A percentile compares a stretch with the other conserved stretches of the same genome.
Conservation (phyloP, 176 grass and related monocot species). For the Melocanna baccifera region DNA sequence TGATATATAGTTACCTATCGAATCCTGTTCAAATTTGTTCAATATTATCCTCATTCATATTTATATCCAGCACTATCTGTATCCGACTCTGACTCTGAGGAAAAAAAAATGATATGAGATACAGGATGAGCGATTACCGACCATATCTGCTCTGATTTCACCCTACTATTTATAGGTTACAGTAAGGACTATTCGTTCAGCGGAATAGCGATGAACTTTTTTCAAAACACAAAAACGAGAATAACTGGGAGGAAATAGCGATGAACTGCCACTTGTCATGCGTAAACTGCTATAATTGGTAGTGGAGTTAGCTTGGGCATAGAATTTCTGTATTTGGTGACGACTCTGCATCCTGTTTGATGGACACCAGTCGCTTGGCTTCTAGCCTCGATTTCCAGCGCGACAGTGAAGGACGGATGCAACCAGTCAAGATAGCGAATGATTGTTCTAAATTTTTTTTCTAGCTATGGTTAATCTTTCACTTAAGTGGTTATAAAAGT, state of each 20-base stretch:
- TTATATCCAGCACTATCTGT: too few relatives aligned
- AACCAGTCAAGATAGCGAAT: too few relatives aligned
- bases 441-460: too few relatives aligned
- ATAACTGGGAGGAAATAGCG: not conserved
- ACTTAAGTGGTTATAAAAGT: too few relatives aligned
- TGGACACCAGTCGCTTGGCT: not conserved
- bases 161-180: not conserved
- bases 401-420: not conserved
- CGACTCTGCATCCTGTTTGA: not conserved
- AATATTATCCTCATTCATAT: too few relatives aligned
- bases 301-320: not conserved
- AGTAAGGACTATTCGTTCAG: not conserved
- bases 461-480: too few relatives aligned
- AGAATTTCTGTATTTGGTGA: not conserved
- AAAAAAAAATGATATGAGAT: too few relatives aligned
- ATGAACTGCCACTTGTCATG: not conserved
- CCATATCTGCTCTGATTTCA: rapidly evolving
- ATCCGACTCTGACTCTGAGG: rapidly evolving
- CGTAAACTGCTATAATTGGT: not conserved
- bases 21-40: too few relatives aligned
- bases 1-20: too few relatives aligned
- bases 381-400: not conserved
- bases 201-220: not conserved
- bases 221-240: too few relatives aligned
- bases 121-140: too few relatives aligned